Base-by-base conservation (phyloP, 106 monocot species). In the Phalaenopsis aphrodite region DNA sequence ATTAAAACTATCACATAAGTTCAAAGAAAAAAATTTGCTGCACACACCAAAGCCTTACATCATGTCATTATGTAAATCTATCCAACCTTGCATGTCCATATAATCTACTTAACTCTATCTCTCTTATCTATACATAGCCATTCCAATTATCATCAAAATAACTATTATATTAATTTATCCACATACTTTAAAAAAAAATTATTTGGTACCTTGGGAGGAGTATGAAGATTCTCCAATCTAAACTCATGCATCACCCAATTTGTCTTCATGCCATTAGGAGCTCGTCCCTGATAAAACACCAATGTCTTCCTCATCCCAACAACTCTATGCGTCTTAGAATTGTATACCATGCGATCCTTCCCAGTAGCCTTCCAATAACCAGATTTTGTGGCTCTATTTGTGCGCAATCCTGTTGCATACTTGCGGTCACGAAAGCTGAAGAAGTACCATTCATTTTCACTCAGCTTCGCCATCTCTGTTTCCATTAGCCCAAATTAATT, bases 231-330 rank as follows among this genome's bases (percentile, higher is more conserved):
- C 71, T 83, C 83, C 7, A 84, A 47, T 8, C 84, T 79, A 19
- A 79, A 84, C 84, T 84, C 84, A 39, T 84, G 84, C 84, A 84
- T 84, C 21, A 84, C 79, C 84, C 84, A 84, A 24, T 43, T 75
- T n/a, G 79, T 78, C 75, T 79, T 84, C 17, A 23, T 49, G 8
- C 84, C 84, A 23, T 75, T 75, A 1, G 84, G 84, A 79, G 84
- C 84, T 45, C 84, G 75, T 36, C 84, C 84, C 1, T 57, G 56
- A 36, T 84, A 84, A 75, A 84, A 84, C 1, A 84, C 84, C 10
- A 84, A 72, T 5, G 84, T 84, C 65, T 84, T 84, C 75, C 84
- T 79, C 79, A 84, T 79, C 39, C 84, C 83, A 8, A 79, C 78
- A 4, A 83, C 72, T 24, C 43, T 30, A 48, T 41, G 48, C 19